Base-by-base conservation (phyloP, 2,329 filamentous ascomycete genomes). In the Rhynchosporium graminicola region DNA sequence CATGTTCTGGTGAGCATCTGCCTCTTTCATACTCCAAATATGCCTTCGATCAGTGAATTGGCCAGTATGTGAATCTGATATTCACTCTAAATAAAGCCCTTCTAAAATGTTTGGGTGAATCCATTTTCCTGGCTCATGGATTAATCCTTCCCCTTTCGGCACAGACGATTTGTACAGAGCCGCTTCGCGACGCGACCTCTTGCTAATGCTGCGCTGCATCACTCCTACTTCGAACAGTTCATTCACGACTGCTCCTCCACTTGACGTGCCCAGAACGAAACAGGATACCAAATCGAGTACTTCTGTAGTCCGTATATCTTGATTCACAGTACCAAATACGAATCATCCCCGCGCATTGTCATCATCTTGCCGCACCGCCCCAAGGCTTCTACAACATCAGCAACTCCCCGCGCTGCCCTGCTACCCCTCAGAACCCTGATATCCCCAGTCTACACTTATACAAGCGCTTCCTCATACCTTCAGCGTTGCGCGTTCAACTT, bases 401-500 rank as follows among this genome's bases (percentile, higher is more conserved):
- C 55, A 56, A 64, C 60, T 47, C 62, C 36, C 46, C 47, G 42
- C 55, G 51, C 62, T 59, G 55, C 54, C 36, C 9, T 54, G 36
- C 28, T 46, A 68, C 61, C 60, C 65, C 61, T 63, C 61, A 50
- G 54, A n/a, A 33, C 42, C 29, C 59, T 47, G 45, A 45, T 43
- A 46, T 45, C 43, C 20, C 29, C 48, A 28, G 43, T 52, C 58
- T 58, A 61, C 62, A n/a, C 54, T 56, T 58, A 40, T 48, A 47
- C 43, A 47, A 59, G 57, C 29, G 12, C 38, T 55, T 26, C 38
- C 28, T 42, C n/a, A 54, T 45, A 43, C 62, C 36, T 45, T 12
- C 28, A 60, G 43, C 28, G 48, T 50, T 60, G 55, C 63, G 68
- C 68, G 65, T 69, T 59, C 60, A 54, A 65, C 52, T 64, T 55